phyloP scores from a whole-genome alignment of 108 stramenopile genomes.

The Epithemia pelagica region DNA sequence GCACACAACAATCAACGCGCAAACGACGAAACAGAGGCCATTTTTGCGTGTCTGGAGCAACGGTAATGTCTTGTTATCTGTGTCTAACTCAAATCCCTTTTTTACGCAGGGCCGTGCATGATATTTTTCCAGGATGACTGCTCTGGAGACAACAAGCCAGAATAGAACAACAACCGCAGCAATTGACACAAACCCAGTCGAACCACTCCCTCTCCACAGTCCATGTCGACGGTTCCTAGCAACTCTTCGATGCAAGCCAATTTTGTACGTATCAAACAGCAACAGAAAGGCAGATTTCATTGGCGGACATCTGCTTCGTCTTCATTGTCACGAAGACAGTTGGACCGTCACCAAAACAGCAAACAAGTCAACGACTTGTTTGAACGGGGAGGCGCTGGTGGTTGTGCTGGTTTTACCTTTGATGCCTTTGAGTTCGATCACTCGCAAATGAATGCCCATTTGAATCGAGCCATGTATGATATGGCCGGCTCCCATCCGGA shows the following conservation, averaged over 20 bases:
- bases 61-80: no score
- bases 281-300: constrained; percentile 5
- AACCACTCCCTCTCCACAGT: not conserved
- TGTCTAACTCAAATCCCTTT: no score
- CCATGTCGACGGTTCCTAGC: constrained; percentile 29
- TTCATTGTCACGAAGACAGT: not conserved
- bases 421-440: constrained; percentile 63
- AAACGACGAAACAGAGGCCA: no score
- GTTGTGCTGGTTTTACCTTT: constrained; percentile 47
- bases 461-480: constrained; percentile 61
- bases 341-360: not conserved
- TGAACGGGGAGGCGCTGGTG: constrained; percentile 15
- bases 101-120: no score
- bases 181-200: not conserved
- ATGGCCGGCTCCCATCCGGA: constrained; percentile 40
- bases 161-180: no score
- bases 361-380: constrained; percentile 10
- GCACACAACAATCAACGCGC: no score
- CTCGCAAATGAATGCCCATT: constrained; percentile 54
- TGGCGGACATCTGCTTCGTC: not conserved
- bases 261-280: constrained; percentile 1
- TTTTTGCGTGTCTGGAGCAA: no score
- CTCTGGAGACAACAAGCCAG: no score
- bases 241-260: constrained; percentile 39
- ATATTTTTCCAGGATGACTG: no score